Evolutionary conservation across 208 protist species (phyloP), one percentile per base, ranked within the genome.

Genomic region (Acanthamoeba rhysodes): DNA sequence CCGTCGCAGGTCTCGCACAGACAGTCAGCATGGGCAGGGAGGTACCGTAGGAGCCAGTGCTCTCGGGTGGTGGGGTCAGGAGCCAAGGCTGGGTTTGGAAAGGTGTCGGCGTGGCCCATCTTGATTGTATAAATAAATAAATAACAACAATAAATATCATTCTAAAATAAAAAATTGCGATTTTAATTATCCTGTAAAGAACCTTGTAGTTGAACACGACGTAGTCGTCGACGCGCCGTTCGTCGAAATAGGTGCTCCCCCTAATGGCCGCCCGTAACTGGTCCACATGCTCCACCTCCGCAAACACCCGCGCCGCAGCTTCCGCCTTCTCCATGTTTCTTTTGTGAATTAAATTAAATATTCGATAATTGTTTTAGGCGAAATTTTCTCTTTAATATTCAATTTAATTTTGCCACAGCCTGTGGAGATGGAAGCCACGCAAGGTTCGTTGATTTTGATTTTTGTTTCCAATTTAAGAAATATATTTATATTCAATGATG

Each of bases 201-300:
- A n/a, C 66, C 66, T n/a, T 34, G 32, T 85, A 85, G 37, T 57
- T 85, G 76, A 85, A 85, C 27, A 85, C 48, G 76, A 45, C 48
- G 76, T 85, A 55, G 76, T 85, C 76, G 14, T 45, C 41, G 0
- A 85, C 34, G 18, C 41, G 34, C 0, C 34, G 76, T 55, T 85
- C 76, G 27, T 85, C 32, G 76, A 85, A 85, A 37, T 27, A 45
- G 41, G 27, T n/a, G 9, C 10, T 2, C 27, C 48, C 76, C 48
- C 48, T 7, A 22, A 85, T 85, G 76, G 76, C 76, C 24, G 55
- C 76, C 0, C 76, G 55, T 22, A 85, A 34, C 66, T 74, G 66
- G 66, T 29, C 24, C 66, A 74, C 66, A 74, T 74, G 66, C 24
- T 74, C 66, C 66, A 74, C 24, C 66, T 22, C 66, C 27, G 66